A percentile compares a stretch with the other conserved stretches of the same genome.
phyloP scores from a whole-genome alignment of 2,329 filamentous ascomycete species.

The Penicillium brasilianum region DNA sequence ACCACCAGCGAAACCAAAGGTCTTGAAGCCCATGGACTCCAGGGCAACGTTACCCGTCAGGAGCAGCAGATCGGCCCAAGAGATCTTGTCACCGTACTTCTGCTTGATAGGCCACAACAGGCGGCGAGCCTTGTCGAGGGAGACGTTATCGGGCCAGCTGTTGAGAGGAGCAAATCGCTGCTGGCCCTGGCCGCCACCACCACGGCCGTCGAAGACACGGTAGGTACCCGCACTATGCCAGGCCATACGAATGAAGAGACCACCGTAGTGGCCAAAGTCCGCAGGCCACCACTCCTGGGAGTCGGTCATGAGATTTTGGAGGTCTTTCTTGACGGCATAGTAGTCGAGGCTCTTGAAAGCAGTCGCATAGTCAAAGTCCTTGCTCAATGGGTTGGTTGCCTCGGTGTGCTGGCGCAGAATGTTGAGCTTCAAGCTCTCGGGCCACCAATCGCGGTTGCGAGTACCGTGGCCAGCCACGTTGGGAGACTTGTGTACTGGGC shows the following conservation, averaged over 20 bases:
- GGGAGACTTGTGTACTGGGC: conserved; percentile 37
- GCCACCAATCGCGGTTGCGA: conserved; percentile 75
- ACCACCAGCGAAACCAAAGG: conserved; percentile 75
- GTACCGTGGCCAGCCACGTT: conserved; percentile 66
- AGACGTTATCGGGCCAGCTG: conserved; percentile 81
- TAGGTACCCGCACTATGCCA: conserved; percentile 84
- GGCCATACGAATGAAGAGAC: conserved; percentile 78
- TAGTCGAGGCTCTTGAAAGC: conserved; percentile 77
- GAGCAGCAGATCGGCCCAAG: conserved; percentile 75
- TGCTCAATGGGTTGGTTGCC: conserved; percentile 66
- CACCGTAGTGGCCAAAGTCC: conserved; percentile 80
- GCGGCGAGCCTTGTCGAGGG: conserved; percentile 78
- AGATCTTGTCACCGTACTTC: conserved; percentile 83
- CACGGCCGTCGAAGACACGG: conserved; percentile 74
- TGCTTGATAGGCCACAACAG: conserved; percentile 83
- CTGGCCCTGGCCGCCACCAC: conserved; percentile 74
- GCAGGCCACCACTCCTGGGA: conserved; percentile 83
- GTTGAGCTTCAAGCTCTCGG: conserved; percentile 68
- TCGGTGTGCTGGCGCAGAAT: conserved; percentile 74
- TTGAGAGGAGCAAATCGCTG: conserved; percentile 82
- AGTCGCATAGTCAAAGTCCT: conserved; percentile 72
- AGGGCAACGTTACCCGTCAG: conserved; percentile 77
- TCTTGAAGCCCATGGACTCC: conserved; percentile 76
- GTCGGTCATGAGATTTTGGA: conserved; percentile 73
- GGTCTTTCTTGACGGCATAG: conserved; percentile 73